A percentile compares a stretch with the other conserved stretches of the same genome.
Evolutionary conservation across 2,329 filamentous ascomycete genomes (phyloP).

Genomic region (Xylaria digitata): DNA sequence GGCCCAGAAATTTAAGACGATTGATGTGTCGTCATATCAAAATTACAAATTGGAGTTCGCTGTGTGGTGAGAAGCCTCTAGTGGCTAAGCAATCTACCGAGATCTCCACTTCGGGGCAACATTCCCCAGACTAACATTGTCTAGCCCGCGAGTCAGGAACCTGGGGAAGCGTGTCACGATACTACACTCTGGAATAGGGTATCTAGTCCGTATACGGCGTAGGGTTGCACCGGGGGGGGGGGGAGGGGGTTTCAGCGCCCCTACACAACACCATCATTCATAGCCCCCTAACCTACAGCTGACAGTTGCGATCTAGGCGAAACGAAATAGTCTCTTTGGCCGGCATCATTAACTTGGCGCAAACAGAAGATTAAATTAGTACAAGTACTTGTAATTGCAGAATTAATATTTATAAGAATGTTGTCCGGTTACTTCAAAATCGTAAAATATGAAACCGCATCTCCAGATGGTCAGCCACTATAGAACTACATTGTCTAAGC

Average conservation of each 20-base stretch:
- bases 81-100: neutral
- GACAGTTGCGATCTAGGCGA: neutral
- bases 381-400: neutral
- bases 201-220: too few species aligned
- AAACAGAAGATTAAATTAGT: neutral
- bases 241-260: too few species aligned
- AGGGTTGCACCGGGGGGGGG: too few species aligned
- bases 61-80: neutral
- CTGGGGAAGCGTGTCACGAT: slow-evolving; percentile 13
- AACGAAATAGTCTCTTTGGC: neutral
- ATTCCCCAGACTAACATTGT: slow-evolving; percentile 5
- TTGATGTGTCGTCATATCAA: slow-evolving; percentile 1
- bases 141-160: slow-evolving; percentile 13
- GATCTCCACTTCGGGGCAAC: neutral
- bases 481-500: neutral
- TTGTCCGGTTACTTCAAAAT: neutral
- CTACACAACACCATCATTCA: too few species aligned
- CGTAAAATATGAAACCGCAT: neutral
- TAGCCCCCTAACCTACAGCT: too few species aligned
- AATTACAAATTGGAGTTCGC: neutral
- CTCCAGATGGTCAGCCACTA: neutral
- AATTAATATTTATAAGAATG: slow-evolving; percentile 12
- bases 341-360: neutral
- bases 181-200: too few species aligned
- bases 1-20: too few species aligned